Conservation (phyloP, 768 basidiomycete genomes). For the Leucocoprinus leucothites region DNA sequence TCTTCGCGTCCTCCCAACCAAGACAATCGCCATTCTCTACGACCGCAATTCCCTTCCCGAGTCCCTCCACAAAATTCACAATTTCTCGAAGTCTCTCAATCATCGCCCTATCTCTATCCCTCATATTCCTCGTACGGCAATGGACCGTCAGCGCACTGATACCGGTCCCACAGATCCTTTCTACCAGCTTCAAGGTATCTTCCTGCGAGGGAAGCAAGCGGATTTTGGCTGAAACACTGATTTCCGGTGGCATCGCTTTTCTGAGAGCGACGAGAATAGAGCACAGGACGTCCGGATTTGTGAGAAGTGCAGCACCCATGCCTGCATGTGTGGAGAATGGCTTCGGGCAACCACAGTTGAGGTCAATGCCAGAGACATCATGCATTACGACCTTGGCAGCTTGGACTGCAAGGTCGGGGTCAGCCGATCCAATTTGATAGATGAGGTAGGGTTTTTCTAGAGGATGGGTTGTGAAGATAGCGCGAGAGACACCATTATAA, state of each 20-base stretch:
- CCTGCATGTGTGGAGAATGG: conserved; percentile 92
- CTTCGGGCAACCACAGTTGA: conserved; percentile 98
- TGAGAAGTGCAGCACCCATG: conserved; percentile 95
- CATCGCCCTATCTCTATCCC: conserved; percentile 74
- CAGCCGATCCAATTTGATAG: conserved; percentile 91
- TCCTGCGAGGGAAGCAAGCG: conserved; percentile 82
- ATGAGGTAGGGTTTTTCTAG: conserved; percentile 92
- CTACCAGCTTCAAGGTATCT: conserved; percentile 87
- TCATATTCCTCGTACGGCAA: conserved; percentile 91
- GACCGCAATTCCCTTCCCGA: conserved; percentile 80
- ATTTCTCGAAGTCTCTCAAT: conserved; percentile 80
- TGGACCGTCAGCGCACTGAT: conserved; percentile 90
- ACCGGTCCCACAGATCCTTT: conserved; percentile 83
- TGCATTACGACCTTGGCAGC: conserved; percentile 84
- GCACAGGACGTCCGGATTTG: conserved; percentile 88
- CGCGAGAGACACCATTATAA: conserved; percentile 78
- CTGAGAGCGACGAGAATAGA: conserved; percentile 82
- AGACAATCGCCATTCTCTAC: conserved; percentile 93
- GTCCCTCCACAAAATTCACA: conserved; percentile 74
- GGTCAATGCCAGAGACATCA: conserved; percentile 92
- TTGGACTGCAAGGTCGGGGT: conserved; percentile 87
- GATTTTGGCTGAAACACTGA: conserved; percentile 94
- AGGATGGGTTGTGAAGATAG: conserved; percentile 92
- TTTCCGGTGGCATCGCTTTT: conserved; percentile 64
- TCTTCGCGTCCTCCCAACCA: conserved; percentile 73